Evolutionary conservation across 345 rosid genomes (phyloP).

Genomic region (Acer yangbiense): DNA sequence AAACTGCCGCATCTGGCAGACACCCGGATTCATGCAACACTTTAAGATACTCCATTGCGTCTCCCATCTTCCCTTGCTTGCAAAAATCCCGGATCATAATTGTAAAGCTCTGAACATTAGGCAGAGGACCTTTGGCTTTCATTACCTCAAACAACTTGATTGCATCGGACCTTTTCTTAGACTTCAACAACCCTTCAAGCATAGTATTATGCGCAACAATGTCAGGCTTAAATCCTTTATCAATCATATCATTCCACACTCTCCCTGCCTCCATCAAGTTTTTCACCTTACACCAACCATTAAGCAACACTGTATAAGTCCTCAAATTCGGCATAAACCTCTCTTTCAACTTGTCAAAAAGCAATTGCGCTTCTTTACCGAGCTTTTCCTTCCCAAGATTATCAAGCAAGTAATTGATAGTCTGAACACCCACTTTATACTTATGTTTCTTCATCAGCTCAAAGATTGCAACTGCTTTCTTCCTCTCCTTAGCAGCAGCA

Average conservation of each 20-base stretch:
- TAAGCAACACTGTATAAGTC: conserved; percentile 77
- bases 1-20: conserved; percentile 67
- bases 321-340: conserved; percentile 73
- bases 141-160: conserved; percentile 80
- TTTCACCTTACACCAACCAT: conserved; percentile 77
- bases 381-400: conserved; percentile 84
- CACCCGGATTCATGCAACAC: conserved; percentile 69
- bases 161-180: conserved; percentile 69
- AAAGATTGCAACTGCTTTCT: conserved; percentile 82
- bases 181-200: conserved; percentile 80
- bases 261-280: conserved; percentile 91
- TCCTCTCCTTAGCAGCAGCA: conserved; percentile 89
- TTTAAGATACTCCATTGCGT: conserved; percentile 72
- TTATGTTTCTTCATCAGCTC: conserved; percentile 91
- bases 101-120: conserved; percentile 71
- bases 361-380: conserved; percentile 72
- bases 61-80: conserved; percentile 71
- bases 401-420: conserved; percentile 74
- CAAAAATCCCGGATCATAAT: conserved; percentile 70
- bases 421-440: conserved; percentile 63
- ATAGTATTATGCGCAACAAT: conserved; percentile 67
- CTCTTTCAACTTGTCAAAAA: conserved; percentile 71
- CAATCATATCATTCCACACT: conserved; percentile 89
- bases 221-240: conserved; percentile 77
- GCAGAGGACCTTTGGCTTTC: conserved; percentile 80